A percentile compares a stretch with the other conserved stretches of the same genome.
Conservation (phyloP, 352 stramenopile species). For the Pythium volutum region DNA sequence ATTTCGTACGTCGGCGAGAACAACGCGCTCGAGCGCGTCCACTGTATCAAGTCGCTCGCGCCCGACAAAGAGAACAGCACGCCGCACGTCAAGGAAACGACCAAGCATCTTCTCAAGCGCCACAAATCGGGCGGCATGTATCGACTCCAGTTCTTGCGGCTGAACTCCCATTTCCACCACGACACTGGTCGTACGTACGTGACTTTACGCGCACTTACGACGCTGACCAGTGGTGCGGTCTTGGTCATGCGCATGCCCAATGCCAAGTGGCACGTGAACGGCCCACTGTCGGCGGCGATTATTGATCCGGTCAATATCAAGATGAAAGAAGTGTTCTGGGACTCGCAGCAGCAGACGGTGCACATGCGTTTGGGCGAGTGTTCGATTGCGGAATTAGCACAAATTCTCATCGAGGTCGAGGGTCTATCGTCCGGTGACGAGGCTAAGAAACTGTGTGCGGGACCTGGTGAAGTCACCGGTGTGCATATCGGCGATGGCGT, state of each 20-base stretch:
- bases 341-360: constrained; percentile 39
- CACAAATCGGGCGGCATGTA: constrained; percentile 37
- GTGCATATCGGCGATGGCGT: constrained; percentile 22
- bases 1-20: constrained; percentile 35
- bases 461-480: constrained; percentile 40
- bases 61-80: constrained; percentile 27
- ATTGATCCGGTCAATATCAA: constrained; percentile 28
- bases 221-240: constrained; percentile 23
- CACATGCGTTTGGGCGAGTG: constrained; percentile 37
- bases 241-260: constrained; percentile 48
- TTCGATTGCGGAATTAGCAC: constrained; percentile 26
- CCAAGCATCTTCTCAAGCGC: constrained; percentile 27
- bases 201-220: constrained; percentile 34
- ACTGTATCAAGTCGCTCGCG: constrained; percentile 51
- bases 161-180: constrained; percentile 58
- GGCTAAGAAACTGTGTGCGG: constrained; percentile 29
- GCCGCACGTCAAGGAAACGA: constrained; percentile 32
- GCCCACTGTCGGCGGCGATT: constrained; percentile 23
- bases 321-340: constrained; percentile 42
- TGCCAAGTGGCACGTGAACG: constrained; percentile 37
- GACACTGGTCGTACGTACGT: constrained; percentile 41
- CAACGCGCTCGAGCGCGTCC: constrained; percentile 34
- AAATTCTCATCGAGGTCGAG: constrained; percentile 34
- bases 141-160: constrained; percentile 49
- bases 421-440: constrained; percentile 26